phyloP scores from a whole-genome alignment of 768 basidiomycete genomes.

The Tulasnella calospora region DNA sequence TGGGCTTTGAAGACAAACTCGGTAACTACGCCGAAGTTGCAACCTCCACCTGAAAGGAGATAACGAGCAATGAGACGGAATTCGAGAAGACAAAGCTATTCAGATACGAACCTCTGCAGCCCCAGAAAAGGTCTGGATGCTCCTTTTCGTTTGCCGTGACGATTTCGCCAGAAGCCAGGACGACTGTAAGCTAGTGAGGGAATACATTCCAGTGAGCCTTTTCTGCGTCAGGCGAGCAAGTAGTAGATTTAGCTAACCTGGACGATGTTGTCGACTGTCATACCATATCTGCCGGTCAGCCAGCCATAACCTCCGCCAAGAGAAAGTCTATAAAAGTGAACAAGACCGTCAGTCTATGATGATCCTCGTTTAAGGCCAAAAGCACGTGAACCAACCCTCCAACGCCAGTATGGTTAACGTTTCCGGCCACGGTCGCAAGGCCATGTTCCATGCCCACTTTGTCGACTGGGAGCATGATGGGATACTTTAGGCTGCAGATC shows the following conservation, averaged over 20 bases:
- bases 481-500: background rate
- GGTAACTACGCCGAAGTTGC: constrained; percentile 10
- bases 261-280: constrained; percentile 2
- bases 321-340: background rate
- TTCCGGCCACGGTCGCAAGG: background rate
- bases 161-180: constrained; percentile 8
- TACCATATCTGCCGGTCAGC: background rate
- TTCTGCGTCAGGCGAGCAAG: background rate
- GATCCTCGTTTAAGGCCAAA: background rate
- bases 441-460: constrained; percentile 4
- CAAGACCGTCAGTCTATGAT: background rate
- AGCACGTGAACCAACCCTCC: constrained; percentile 29
- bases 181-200: constrained; percentile 5
- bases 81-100: background rate
- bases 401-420: constrained; percentile 3
- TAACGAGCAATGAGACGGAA: background rate
- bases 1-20: constrained; percentile 38
- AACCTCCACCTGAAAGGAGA: constrained; percentile 13
- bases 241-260: background rate
- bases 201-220: background rate
- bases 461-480: background rate
- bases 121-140: constrained; percentile 21
- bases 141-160: constrained; percentile 8
- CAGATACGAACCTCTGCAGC: constrained; percentile 3
- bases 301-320: constrained; percentile 3